Evolutionary conservation across 2,329 filamentous ascomycete genomes (phyloP).

Genomic region (Stachybotrys chlorohalonatus): DNA sequence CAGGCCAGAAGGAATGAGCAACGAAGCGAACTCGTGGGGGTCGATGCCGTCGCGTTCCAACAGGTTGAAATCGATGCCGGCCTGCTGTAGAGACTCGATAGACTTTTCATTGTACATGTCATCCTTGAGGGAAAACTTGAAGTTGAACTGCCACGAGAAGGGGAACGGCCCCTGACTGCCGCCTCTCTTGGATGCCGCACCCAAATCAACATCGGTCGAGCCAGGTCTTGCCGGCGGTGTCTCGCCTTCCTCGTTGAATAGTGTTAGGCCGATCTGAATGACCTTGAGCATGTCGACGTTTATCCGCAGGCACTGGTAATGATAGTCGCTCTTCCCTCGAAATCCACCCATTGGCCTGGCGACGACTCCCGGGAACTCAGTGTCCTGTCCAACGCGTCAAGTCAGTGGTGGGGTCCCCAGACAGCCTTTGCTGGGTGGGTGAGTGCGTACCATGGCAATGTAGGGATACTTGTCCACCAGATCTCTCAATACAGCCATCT

Average conservation of each 20-base stretch:
- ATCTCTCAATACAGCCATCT: conserved; percentile 76
- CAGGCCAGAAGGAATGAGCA: conserved; percentile 86
- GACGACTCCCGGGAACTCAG: conserved; percentile 96
- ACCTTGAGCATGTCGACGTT: conserved; percentile 98
- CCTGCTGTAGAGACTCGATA: conserved; percentile 81
- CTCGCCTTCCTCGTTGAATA: conserved; percentile 88
- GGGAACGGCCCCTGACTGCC: conserved; percentile 50
- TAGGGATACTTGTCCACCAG: conserved; percentile 88
- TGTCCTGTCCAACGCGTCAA: conserved; percentile 54
- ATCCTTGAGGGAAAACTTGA: conserved; percentile 85
- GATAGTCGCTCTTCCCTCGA: conserved; percentile 91
- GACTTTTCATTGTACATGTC: conserved; percentile 98
- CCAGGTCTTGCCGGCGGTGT: conserved; percentile 64
- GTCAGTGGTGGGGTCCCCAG: background rate
- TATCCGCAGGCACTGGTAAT: conserved; percentile 94
- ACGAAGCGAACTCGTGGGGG: conserved; percentile 75
- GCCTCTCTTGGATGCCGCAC: conserved; percentile 27
- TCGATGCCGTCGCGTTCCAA: conserved; percentile 87
- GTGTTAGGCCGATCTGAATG: conserved; percentile 89
- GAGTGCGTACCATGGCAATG: conserved; percentile 79
- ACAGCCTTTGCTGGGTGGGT: background rate
- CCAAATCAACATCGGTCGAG: conserved; percentile 29
- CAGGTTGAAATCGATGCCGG: conserved; percentile 83
- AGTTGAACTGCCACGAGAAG: conserved; percentile 98
- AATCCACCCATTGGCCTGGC: conserved; percentile 92